phyloP scores from a whole-genome alignment of 345 rosid species.

The Eucalyptus pumila region DNA sequence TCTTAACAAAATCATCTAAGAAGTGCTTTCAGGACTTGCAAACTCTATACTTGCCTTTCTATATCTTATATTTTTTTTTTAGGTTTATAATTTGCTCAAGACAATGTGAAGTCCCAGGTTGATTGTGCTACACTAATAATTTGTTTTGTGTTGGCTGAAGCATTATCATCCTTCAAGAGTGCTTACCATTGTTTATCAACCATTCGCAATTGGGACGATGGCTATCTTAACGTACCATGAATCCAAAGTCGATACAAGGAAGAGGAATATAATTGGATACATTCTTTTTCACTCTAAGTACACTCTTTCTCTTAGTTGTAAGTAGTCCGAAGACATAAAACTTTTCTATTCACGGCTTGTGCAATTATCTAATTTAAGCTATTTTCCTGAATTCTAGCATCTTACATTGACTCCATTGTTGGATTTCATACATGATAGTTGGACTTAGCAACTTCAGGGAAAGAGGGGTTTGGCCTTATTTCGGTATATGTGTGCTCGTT shows the following conservation, averaged over 20 bases:
- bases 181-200: slow-evolving; percentile 71
- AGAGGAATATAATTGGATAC: slow-evolving; percentile 56
- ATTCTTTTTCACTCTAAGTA: slow-evolving; percentile 37
- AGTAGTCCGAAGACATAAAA: not conserved
- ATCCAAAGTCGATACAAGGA: slow-evolving; percentile 53
- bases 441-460: slow-evolving; percentile 60
- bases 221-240: slow-evolving; percentile 50
- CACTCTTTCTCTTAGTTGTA: slow-evolving; percentile 63
- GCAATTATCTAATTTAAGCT: not conserved
- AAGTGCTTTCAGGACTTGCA: no score
- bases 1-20: no score
- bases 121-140: not conserved
- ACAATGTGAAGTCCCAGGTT: not conserved
- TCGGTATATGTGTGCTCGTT: slow-evolving; percentile 47
- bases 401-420: not conserved
- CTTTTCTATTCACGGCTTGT: not conserved
- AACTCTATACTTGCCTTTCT: not conserved
- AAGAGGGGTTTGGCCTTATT: slow-evolving; percentile 48
- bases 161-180: slow-evolving; percentile 84
- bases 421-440: slow-evolving; percentile 14
- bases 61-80: not conserved
- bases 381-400: not conserved
- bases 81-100: not conserved
- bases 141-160: slow-evolving; percentile 14
- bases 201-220: slow-evolving; percentile 60